These are phyloP conservation scores for Colletotrichum neosansevieriae DNA, from an alignment of 2,329 filamentous ascomycete species.

Conservation along the genomic window DNA sequence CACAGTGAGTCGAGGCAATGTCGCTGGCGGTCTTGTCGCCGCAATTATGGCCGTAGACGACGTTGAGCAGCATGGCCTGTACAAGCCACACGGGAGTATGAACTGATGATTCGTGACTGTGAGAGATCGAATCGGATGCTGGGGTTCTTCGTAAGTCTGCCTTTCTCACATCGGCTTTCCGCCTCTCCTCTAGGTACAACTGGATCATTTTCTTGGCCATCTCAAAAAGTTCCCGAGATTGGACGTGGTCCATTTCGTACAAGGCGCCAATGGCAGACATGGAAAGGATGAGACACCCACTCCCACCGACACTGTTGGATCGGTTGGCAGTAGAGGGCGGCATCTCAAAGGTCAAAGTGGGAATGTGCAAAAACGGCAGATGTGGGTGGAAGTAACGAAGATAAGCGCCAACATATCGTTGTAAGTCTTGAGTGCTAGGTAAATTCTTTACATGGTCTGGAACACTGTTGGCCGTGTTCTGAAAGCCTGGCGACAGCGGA, in stretches of 20 bases:
- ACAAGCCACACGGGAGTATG: conserved; percentile 94
- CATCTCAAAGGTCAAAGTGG: conserved; percentile 90
- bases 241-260: conserved; percentile 85
- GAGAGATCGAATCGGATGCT: conserved; percentile 59
- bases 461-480: conserved; percentile 61
- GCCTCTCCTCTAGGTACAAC: conserved; percentile 89
- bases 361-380: conserved; percentile 92
- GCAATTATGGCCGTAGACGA: conserved; percentile 95
- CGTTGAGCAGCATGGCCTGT: conserved; percentile 95
- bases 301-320: conserved; percentile 76
- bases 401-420: conserved; percentile 91
- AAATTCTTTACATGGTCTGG: conserved; percentile 68
- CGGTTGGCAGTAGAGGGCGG: conserved; percentile 72
- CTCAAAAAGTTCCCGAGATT: conserved; percentile 89
- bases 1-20: conserved; percentile 92
- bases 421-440: conserved; percentile 86
- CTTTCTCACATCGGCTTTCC: conserved; percentile 83
- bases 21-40: conserved; percentile 91
- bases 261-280: conserved; percentile 82
- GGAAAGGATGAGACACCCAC: conserved; percentile 86
- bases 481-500: conserved; percentile 65
- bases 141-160: conserved; percentile 67
- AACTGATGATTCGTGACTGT: conserved; percentile 69
- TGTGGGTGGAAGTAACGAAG: conserved; percentile 94
- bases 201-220: conserved; percentile 96